Conservation (phyloP, 305 asterid species). For the Lippia alba region DNA sequence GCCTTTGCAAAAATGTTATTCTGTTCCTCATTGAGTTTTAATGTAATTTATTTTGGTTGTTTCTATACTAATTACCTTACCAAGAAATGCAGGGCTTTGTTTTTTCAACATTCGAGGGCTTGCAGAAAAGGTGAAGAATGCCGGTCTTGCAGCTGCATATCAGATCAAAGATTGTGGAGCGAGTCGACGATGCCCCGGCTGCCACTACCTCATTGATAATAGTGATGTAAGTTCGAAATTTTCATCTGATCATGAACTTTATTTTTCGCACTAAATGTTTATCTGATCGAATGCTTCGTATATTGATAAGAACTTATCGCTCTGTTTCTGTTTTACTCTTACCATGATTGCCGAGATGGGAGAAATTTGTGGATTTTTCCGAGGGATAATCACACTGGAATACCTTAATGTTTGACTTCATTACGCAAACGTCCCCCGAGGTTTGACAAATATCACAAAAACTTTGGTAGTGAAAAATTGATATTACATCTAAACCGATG, state of each 20-base stretch:
- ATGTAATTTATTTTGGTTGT: too few relatives aligned
- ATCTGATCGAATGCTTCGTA: background rate
- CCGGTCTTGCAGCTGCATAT: constrained; percentile 52
- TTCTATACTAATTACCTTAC: too few relatives aligned
- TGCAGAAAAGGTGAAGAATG: constrained; percentile 76
- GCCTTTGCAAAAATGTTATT: too few relatives aligned
- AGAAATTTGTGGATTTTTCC: background rate
- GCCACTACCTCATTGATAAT: constrained; percentile 61
- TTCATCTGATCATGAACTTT: background rate
- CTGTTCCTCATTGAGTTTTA: too few relatives aligned
- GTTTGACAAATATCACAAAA: too few relatives aligned
- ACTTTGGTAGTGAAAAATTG: too few relatives aligned
- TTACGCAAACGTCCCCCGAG: too few relatives aligned
- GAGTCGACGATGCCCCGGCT: constrained; percentile 67
- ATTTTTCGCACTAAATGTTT: background rate
- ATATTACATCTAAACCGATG: too few relatives aligned
- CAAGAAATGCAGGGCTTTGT: too few relatives aligned
- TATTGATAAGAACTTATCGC: background rate
- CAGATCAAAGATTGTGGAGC: constrained; percentile 82
- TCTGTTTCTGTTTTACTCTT: background rate
- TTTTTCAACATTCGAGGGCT: constrained; percentile 72
- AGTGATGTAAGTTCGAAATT: constrained; percentile 63
- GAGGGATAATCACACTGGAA: too few relatives aligned
- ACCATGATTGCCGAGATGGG: background rate
- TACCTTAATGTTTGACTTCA: too few relatives aligned